These are phyloP conservation scores for Didymella exigua DNA, from an alignment of 2,329 filamentous ascomycete genomes.

Conservation along the genomic window DNA sequence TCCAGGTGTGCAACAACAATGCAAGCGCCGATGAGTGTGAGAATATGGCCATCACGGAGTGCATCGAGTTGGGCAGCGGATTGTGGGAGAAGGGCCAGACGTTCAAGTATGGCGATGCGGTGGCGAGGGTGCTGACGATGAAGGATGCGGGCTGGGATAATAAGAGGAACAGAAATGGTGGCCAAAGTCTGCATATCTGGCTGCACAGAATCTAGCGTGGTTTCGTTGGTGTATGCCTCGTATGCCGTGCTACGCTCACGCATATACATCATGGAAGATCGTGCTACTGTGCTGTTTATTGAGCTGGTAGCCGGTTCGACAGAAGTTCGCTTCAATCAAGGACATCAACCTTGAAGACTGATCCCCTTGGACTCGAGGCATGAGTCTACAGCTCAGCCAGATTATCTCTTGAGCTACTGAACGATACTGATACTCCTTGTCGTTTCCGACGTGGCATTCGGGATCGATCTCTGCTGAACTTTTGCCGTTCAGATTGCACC, in stretches of 20 bases:
- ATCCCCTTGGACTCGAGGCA: neutral
- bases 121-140: constrained; percentile 40
- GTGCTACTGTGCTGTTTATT: neutral
- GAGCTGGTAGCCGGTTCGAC: neutral
- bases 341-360: neutral
- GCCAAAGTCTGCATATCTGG: constrained; percentile 39
- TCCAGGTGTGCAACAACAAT: constrained; percentile 35
- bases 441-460: too few species aligned
- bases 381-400: too few species aligned
- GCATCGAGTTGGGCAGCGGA: constrained; percentile 43
- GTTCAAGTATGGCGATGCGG: constrained; percentile 40
- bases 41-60: constrained; percentile 41
- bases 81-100: constrained; percentile 45
- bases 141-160: constrained; percentile 42
- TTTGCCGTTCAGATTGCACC: too few species aligned
- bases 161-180: constrained; percentile 35
- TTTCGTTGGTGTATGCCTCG: neutral
- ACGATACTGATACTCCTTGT: too few species aligned
- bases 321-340: neutral
- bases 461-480: too few species aligned
- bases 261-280: too few species aligned
- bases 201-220: constrained; percentile 30
- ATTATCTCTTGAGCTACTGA: too few species aligned
- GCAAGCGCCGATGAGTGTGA: constrained; percentile 27
- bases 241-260: neutral